Conservation (phyloP, 176 grass and related monocot species). For the Ananas comosus region DNA sequence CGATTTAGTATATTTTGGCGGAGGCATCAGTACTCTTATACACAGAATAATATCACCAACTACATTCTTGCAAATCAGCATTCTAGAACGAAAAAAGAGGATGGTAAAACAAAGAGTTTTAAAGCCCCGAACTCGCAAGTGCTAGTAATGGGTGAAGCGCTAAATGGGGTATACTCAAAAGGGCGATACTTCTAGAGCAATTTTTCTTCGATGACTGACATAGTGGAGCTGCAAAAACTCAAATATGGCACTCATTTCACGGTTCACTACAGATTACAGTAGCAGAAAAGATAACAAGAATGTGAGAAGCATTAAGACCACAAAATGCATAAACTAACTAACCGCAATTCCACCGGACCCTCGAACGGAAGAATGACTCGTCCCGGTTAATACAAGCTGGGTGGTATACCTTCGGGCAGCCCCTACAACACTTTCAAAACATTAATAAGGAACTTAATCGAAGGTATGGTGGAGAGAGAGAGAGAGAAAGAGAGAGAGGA, state of each 20-base stretch:
- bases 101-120: too few species aligned
- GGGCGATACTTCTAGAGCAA: not conserved
- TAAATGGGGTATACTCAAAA: not conserved
- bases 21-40: not conserved
- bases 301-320: not conserved
- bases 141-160: too few species aligned
- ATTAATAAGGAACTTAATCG: not conserved
- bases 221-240: not conserved
- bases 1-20: not conserved
- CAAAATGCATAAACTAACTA: constrained; percentile 7
- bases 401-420: constrained; percentile 94
- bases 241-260: not conserved
- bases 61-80: not conserved
- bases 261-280: not conserved
- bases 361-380: constrained; percentile 64
- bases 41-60: constrained; percentile 4
- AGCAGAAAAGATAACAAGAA: constrained; percentile 1
- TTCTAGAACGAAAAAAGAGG: not conserved
- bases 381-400: constrained; percentile 83
- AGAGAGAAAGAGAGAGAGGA: not conserved
- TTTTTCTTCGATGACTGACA: not conserved
- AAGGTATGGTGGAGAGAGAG: not conserved
- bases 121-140: too few species aligned
- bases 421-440: constrained; percentile 34
- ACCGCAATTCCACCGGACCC: constrained; percentile 93